Evolutionary conservation across 1,139 yeast species (phyloP).

Genomic region (Magnusiomyces suaveolens): DNA sequence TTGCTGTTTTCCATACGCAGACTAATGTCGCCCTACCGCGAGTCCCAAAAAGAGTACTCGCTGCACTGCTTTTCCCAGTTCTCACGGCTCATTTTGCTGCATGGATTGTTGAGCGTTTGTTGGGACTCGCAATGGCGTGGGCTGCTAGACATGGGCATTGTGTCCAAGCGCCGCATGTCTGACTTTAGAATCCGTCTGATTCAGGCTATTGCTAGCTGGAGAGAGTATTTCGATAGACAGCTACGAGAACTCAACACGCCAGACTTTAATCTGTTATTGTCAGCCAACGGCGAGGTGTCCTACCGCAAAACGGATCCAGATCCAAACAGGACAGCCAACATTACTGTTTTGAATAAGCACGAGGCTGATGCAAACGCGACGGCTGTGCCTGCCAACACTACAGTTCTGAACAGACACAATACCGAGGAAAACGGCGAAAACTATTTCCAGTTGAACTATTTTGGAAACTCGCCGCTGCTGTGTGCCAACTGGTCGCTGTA

Average conservation of each 20-base stretch:
- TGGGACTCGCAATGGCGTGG: conserved; percentile 34
- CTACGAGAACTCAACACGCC: conserved; percentile 15
- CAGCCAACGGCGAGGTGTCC: not conserved
- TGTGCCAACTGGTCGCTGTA: conserved; percentile 26
- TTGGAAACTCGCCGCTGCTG: conserved; percentile 20
- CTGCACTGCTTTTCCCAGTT: conserved; percentile 36
- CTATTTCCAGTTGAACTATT: conserved; percentile 15
- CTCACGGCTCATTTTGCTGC: conserved; percentile 34
- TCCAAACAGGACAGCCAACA: no score
- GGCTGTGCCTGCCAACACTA: no score
- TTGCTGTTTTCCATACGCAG: conserved; percentile 34
- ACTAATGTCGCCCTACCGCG: conserved; percentile 33
- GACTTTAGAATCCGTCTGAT: conserved; percentile 30
- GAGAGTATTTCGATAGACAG: conserved; percentile 35
- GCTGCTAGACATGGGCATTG: conserved; percentile 31
- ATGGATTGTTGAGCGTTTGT: conserved; percentile 35
- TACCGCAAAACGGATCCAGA: not conserved
- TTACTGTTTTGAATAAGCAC: no score
- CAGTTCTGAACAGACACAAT: no score
- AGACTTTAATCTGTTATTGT: not conserved
- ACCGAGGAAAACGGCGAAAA: no score
- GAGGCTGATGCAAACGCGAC: no score
- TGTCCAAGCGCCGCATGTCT: conserved; percentile 27
- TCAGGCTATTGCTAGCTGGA: conserved; percentile 35
- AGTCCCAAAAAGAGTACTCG: conserved; percentile 32